A percentile compares a stretch with the other conserved stretches of the same genome.
phyloP scores from a whole-genome alignment of 495 filamentous ascomycete genomes.

The Terfezia boudieri region DNA sequence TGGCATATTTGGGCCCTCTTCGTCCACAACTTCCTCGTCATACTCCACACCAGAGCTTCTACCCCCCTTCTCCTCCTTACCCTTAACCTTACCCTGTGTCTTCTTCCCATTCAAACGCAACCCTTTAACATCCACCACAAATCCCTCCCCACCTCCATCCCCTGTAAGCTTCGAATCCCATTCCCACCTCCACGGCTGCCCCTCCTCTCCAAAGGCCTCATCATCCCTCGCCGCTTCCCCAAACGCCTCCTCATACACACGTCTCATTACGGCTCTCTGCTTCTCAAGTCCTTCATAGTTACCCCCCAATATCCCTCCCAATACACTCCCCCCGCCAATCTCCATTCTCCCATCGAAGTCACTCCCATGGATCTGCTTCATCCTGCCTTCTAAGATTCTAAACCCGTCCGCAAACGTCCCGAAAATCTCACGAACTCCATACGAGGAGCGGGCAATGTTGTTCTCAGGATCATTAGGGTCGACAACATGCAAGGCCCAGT shows the following conservation, averaged over 20 bases:
- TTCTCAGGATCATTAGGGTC: conserved; percentile 71
- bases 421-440: conserved; percentile 38
- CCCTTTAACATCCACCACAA: not conserved
- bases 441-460: conserved; percentile 67
- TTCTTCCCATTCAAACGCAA: not conserved
- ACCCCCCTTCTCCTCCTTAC: not conserved
- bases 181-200: not conserved
- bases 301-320: conserved; percentile 42
- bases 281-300: conserved; percentile 45
- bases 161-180: not conserved
- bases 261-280: conserved; percentile 34
- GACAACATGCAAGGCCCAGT: conserved; percentile 41
- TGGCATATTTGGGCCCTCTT: not conserved
- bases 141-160: not conserved
- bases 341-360: conserved; percentile 11
- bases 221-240: conserved; percentile 5
- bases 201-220: not conserved
- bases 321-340: conserved; percentile 27
- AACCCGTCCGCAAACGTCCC: conserved; percentile 41
- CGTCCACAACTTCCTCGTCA: not conserved
- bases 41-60: not conserved
- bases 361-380: conserved; percentile 25
- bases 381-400: conserved; percentile 29
- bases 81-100: not conserved
- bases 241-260: conserved; percentile 27